Evolutionary conservation across 179 eudicot species (phyloP).

Genomic region (Heliamphora pulchella): DNA sequence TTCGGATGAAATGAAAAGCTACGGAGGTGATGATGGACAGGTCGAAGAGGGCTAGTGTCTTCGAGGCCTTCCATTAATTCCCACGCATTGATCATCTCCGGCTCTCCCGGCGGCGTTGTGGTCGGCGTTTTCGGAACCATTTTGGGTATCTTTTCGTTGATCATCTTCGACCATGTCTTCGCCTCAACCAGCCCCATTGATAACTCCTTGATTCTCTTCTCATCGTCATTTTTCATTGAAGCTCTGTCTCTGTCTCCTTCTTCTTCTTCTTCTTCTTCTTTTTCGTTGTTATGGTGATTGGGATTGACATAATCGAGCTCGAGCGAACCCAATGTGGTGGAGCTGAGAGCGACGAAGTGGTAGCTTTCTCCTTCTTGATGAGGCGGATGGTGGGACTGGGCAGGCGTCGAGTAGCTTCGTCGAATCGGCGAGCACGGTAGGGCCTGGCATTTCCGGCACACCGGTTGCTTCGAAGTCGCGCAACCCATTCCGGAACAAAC

Average conservation of each 20-base stretch:
- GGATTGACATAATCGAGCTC: slow-evolving; percentile 28
- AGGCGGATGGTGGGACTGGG: slow-evolving; percentile 39
- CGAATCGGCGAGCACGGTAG: slow-evolving; percentile 35
- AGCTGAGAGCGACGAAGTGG: slow-evolving; percentile 65
- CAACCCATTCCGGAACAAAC: slow-evolving; percentile 45
- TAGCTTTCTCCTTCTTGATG: slow-evolving; percentile 33
- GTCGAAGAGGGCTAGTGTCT: slow-evolving; percentile 44
- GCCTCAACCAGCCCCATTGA: slow-evolving; percentile 62
- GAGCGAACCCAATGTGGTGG: slow-evolving; percentile 69
- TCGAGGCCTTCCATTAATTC: slow-evolving; percentile 94
- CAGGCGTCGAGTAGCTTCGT: slow-evolving; percentile 64
- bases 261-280: neutral
- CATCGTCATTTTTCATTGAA: neutral
- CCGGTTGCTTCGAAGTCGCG: slow-evolving; percentile 37
- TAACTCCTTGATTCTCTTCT: slow-evolving; percentile 34
- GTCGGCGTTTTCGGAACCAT: slow-evolving; percentile 56
- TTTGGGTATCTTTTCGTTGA: slow-evolving; percentile 65
- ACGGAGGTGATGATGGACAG: slow-evolving; percentile 29
- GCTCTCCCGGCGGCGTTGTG: slow-evolving; percentile 82
- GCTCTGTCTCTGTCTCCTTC: no score
- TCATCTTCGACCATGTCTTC: slow-evolving; percentile 82
- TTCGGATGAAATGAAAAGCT: slow-evolving; percentile 59
- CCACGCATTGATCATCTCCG: slow-evolving; percentile 70
- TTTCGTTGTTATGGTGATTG: neutral
- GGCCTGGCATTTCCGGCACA: slow-evolving; percentile 52